Evolutionary conservation across 78 protist genomes (phyloP), one percentile per base, ranked within the genome.

Genomic region (Ministeria vibrans): DNA sequence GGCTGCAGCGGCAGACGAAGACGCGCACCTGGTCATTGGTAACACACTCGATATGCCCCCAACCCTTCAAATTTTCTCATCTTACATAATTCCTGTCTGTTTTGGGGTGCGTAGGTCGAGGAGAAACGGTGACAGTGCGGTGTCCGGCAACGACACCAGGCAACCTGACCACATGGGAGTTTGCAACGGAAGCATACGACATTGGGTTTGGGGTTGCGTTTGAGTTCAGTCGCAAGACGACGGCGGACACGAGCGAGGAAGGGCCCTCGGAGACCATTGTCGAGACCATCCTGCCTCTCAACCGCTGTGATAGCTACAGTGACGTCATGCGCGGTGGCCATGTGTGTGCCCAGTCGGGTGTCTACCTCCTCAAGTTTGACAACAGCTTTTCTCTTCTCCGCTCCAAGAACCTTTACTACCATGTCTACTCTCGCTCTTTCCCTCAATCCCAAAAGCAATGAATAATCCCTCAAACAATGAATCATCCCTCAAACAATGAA

Each of bases 111-210:
- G n/a, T 63, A 7, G 71, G 71, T 2, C 71, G 71, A 2, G 71
- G 71, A 7, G 71, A 63, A 18, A 63, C 71, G 3, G 23, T 32
- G 42, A 63, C 71, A 4, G 71, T 63, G 34, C 71, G 71, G 18
- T 20, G 28, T 34, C 71, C 71, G n/a, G 11, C 71, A 25, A 34
- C 71, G n/a, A 34, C 6, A 2, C 43, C 6, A 34, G 71, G 11
- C 71, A 34, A 23, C 42, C 28, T 41, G 22, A 63, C 34, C 71
- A 63, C 71, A 23, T 63, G 71, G 71, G 71, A 63, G 71, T 63
- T 63, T 63, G 71, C 71, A 41, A 63, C 71, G 18, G 71, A 22
- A 4, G 34, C 6, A 34, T 63, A 63, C 41, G 71, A 63, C 71
- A 63, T 63, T 63, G 71, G 32, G 22, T 63, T 63, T 63, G 71